Conservation (phyloP, 2,329 filamentous ascomycete species). For the Bimuria novae-zelandiae region DNA sequence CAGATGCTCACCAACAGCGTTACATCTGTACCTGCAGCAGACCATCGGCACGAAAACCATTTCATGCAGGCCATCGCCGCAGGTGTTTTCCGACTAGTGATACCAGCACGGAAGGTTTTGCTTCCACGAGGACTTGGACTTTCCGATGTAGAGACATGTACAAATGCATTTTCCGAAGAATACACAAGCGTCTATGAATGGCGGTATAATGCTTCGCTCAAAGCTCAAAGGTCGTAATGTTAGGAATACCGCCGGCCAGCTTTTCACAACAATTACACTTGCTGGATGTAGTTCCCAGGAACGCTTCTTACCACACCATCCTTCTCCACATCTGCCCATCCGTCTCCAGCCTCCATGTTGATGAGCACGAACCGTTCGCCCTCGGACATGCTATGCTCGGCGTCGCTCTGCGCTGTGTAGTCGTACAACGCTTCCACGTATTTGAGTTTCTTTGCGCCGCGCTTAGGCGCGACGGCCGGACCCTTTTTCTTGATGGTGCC, state of each 20-base stretch:
- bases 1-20: neutral
- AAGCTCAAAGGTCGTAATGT: conserved; percentile 3
- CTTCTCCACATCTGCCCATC: conserved; percentile 96
- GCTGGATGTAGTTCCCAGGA: conserved; percentile 89
- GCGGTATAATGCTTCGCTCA: conserved; percentile 6
- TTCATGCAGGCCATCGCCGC: neutral
- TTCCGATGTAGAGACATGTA: neutral
- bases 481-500: conserved; percentile 76
- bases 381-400: conserved; percentile 87
- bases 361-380: conserved; percentile 92
- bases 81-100: no score
- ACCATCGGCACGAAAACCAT: neutral
- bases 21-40: neutral
- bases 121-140: neutral
- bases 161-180: conserved; percentile 4
- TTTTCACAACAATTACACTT: conserved; percentile 54
- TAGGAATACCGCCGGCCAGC: neutral
- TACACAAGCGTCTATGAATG: neutral
- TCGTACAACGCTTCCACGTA: conserved; percentile 94
- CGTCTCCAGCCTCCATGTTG: conserved; percentile 85
- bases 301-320: conserved; percentile 86
- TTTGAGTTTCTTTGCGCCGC: conserved; percentile 89
- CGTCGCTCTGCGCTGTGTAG: conserved; percentile 82
- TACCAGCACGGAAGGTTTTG: neutral
- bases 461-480: conserved; percentile 84